Evolutionary conservation across 2,329 filamentous ascomycete species (phyloP).

Genomic region (Hypoxylon sp.): DNA sequence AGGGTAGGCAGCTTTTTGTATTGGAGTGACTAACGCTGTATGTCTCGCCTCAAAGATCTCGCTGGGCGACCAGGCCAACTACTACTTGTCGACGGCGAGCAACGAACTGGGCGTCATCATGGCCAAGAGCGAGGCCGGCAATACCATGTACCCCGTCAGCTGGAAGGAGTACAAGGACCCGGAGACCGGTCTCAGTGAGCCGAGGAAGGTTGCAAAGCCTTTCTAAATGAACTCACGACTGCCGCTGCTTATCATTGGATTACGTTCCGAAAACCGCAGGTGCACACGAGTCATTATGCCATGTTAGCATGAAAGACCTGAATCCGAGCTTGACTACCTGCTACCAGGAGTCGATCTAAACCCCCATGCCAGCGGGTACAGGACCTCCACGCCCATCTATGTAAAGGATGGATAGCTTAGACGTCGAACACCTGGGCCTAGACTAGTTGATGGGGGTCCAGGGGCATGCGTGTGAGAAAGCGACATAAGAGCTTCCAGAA

Average conservation of each 20-base stretch:
- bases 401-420: background rate
- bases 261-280: background rate
- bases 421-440: background rate
- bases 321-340: background rate
- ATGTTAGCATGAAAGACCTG: background rate
- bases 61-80: constrained; percentile 91
- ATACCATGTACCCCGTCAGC: constrained; percentile 89
- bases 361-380: background rate
- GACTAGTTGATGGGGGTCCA: background rate
- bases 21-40: too few relatives aligned
- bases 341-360: background rate
- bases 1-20: constrained; percentile 8
- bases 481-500: background rate
- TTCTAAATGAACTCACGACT: constrained; percentile 61
- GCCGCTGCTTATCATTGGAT: background rate
- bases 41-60: too few relatives aligned
- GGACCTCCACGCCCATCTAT: background rate
- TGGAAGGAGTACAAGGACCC: constrained; percentile 96
- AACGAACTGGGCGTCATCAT: constrained; percentile 95
- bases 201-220: constrained; percentile 92
- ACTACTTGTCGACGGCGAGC: constrained; percentile 90
- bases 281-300: background rate
- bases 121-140: constrained; percentile 86
- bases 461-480: background rate
- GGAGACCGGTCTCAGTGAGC: constrained; percentile 77